These are phyloP conservation scores for Chalciporus sp. DNA, from an alignment of 1,284 basidiomycete genomes.

Conservation along the genomic window DNA sequence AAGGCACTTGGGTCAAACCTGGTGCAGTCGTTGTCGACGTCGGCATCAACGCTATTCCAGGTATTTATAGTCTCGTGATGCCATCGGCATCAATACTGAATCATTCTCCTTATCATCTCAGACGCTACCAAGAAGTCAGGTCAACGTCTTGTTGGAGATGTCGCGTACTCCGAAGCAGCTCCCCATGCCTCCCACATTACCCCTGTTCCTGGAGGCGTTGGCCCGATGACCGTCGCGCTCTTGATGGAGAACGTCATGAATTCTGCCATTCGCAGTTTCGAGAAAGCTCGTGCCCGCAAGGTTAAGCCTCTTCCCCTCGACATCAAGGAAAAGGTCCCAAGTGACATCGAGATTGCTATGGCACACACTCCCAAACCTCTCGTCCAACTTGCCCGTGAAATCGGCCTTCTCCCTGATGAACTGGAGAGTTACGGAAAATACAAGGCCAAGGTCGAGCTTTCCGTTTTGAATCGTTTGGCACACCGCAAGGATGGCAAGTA, in stretches of 20 bases:
- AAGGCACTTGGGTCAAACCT: constrained; percentile 95
- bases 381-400: constrained; percentile 82
- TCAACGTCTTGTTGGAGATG: constrained; percentile 95
- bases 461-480: constrained; percentile 82
- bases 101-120: constrained; percentile 27
- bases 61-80: constrained; percentile 40
- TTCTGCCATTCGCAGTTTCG: constrained; percentile 83
- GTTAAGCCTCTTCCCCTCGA: constrained; percentile 82
- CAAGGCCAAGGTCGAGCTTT: constrained; percentile 97
- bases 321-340: constrained; percentile 85
- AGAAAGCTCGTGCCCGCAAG: constrained; percentile 63
- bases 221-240: constrained; percentile 99
- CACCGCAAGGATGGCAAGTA: constrained; percentile 96
- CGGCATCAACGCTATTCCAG: constrained; percentile 95
- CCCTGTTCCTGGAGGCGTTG: constrained; percentile 97
- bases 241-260: constrained; percentile 95
- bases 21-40: constrained; percentile 96
- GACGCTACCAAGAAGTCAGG: constrained; percentile 94
- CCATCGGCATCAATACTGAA: not conserved
- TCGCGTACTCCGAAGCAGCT: constrained; percentile 82
- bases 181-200: constrained; percentile 89
- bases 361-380: constrained; percentile 94
- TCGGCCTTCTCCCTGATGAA: constrained; percentile 86
- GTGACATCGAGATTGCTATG: constrained; percentile 96
- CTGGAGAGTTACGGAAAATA: constrained; percentile 94